Base-by-base conservation (phyloP, 352 stramenopile species). In the Globisporangium camurandrum region DNA sequence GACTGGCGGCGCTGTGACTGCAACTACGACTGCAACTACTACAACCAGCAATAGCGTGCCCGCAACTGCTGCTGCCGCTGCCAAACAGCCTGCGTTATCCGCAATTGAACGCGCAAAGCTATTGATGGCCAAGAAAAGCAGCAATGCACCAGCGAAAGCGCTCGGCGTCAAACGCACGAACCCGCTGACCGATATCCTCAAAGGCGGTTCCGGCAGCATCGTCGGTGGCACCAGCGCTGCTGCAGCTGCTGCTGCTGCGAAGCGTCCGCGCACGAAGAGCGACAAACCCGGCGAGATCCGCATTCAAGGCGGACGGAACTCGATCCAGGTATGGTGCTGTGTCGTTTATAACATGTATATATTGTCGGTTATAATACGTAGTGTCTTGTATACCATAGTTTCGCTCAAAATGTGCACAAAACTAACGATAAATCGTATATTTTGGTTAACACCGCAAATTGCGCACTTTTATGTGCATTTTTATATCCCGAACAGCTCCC, bases 201-300 rank as follows among this genome's bases (percentile, higher is more conserved):
- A 77, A 56, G 77, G 77, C 14, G 76, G 72, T 1, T 81, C 70
- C 0, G 75, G 75, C 0, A 89, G 78, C 59, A 70, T 86, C 10
- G 78, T 89, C 6, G 75, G 75, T 8, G 68, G 69, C 3, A n/a
- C n/a, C n/a, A n/a, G n/a, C n/a, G n/a, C n/a, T n/a, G n/a, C n/a
- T n/a, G n/a, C n/a, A n/a, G n/a, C n/a, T n/a, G 66, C 80, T 14
- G 61, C 71, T 17, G 84, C 54, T 48, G 64, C 81, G 8, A 93
- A 90, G 56, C 75, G 74, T 16, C 65, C 68, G 11, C 69, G 74
- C 11, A 84, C 66, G 20, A 84, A 82, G 65, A 82, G 62, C 52
- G 74, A 91, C 52, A 83, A 81, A 40, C 75, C 69, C 3, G 81
- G 81, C 3, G 81, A 90, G 56, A 93, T 93, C 54, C 69, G 73